These are phyloP conservation scores for Tulasnella sp. DNA, from an alignment of 768 basidiomycete species.

Conservation along the genomic window DNA sequence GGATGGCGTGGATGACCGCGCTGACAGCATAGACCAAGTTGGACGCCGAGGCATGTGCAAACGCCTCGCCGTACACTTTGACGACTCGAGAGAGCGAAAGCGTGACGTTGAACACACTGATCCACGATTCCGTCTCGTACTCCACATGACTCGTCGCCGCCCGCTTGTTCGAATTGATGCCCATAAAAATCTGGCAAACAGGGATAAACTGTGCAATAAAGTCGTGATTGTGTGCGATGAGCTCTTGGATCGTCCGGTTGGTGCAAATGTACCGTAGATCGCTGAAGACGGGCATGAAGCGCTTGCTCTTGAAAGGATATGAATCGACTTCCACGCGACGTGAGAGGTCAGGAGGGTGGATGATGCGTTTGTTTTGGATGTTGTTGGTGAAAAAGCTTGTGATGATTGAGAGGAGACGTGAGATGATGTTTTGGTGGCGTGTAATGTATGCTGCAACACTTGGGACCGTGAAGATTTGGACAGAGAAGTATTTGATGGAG, in stretches of 20 bases:
- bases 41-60: constrained; percentile 40
- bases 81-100: constrained; percentile 79
- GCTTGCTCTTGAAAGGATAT: constrained; percentile 83
- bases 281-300: constrained; percentile 90
- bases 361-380: constrained; percentile 57
- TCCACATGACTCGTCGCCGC: constrained; percentile 77
- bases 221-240: constrained; percentile 56
- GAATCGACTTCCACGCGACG: constrained; percentile 60
- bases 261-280: constrained; percentile 79
- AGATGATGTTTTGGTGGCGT: constrained; percentile 55
- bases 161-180: constrained; percentile 80
- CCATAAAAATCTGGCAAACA: constrained; percentile 84
- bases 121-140: constrained; percentile 95
- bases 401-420: constrained; percentile 70
- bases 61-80: constrained; percentile 81
- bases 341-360: constrained; percentile 28
- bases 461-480: constrained; percentile 88
- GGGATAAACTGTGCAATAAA: constrained; percentile 60
- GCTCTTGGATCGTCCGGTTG: constrained; percentile 62
- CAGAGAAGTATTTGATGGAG: constrained; percentile 83
- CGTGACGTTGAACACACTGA: constrained; percentile 90
- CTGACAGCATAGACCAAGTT: constrained; percentile 56
- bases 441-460: constrained; percentile 72
- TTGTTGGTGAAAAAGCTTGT: constrained; percentile 89
- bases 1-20: constrained; percentile 56